A percentile compares a stretch with the other conserved stretches of the same genome.
Evolutionary conservation across 805 yeast species (phyloP).

Genomic region (Kuraishia capsulata): DNA sequence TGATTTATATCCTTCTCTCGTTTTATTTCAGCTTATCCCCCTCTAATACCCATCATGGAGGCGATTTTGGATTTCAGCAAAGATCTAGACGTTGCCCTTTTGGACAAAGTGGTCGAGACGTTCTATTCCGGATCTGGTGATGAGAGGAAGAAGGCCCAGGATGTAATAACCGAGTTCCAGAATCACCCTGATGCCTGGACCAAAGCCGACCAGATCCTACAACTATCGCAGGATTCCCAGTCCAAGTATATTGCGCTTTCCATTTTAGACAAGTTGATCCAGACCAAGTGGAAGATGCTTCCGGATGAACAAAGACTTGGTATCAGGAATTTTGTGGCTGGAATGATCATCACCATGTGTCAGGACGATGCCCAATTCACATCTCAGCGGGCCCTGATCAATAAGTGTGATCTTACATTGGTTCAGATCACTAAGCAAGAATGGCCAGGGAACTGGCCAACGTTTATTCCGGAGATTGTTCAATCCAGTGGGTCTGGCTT

Average conservation of each 20-base stretch:
- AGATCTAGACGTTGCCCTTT: constrained; percentile 69
- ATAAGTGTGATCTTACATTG: constrained; percentile 87
- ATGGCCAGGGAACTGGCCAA: constrained; percentile 99
- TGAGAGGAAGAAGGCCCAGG: constrained; percentile 67
- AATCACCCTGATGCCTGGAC: constrained; percentile 96
- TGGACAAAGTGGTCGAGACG: constrained; percentile 79
- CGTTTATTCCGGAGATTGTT: constrained; percentile 88
- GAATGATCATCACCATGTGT: constrained; percentile 88
- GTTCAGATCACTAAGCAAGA: constrained; percentile 95
- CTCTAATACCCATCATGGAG: constrained; percentile 47
- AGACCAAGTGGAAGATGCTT: constrained; percentile 87
- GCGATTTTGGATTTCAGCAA: constrained; percentile 76
- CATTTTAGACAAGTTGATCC: constrained; percentile 81
- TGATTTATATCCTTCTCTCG: too few species aligned
- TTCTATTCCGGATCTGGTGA: constrained; percentile 75
- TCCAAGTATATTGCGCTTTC: constrained; percentile 88
- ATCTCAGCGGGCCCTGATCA: constrained; percentile 72
- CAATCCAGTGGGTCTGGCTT: constrained; percentile 74
- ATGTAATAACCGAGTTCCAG: constrained; percentile 70
- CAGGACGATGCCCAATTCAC: constrained; percentile 69
- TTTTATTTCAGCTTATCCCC: not conserved
- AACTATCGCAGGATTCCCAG: constrained; percentile 70
- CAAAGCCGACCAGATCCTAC: constrained; percentile 81
- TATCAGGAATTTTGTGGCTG: constrained; percentile 86
- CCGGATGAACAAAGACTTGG: constrained; percentile 87